Evolutionary conservation across 2,329 filamentous ascomycete species (phyloP).

Genomic region (Fusarium nisikadoi): DNA sequence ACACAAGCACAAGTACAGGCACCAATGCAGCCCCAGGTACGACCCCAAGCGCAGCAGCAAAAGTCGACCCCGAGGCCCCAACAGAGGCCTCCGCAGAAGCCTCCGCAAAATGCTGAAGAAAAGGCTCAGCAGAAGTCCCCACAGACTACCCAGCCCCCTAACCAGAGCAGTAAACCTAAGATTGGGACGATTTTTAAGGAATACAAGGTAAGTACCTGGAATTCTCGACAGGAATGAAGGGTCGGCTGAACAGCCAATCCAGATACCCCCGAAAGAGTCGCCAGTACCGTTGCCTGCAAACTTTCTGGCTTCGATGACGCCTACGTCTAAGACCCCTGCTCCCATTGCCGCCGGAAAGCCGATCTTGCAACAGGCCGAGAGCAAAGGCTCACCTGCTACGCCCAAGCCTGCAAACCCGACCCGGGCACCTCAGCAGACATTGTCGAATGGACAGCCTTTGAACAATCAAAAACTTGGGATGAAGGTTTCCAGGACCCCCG

Average conservation of each 20-base stretch:
- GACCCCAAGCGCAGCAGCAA: not conserved
- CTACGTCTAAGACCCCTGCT: conserved; percentile 38
- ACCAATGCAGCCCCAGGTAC: not conserved
- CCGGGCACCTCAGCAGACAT: conserved; percentile 16
- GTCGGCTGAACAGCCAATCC: conserved; percentile 46
- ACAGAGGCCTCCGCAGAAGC: not conserved
- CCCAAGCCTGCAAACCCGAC: conserved; percentile 1
- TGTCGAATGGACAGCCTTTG: conserved; percentile 14
- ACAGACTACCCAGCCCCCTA: conserved; percentile 8
- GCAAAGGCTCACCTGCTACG: not conserved
- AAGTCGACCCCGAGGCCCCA: not conserved
- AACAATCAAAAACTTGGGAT: not conserved
- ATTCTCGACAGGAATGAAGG: conserved; percentile 38
- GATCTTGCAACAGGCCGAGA: conserved; percentile 18
- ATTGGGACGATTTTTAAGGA: conserved; percentile 41
- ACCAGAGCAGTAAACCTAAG: conserved; percentile 40
- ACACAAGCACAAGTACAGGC: not conserved
- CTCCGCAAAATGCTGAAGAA: not conserved
- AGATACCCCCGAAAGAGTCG: conserved; percentile 55
- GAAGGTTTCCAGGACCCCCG: conserved; percentile 45
- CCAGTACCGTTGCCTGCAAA: conserved; percentile 58
- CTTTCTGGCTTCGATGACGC: conserved; percentile 55
- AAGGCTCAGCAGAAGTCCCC: not conserved
- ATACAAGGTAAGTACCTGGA: conserved; percentile 49
- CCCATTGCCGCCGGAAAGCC: conserved; percentile 27